Evolutionary conservation across 768 basidiomycete species (phyloP).

Genomic region (Phanerodontia chrysosporium): DNA sequence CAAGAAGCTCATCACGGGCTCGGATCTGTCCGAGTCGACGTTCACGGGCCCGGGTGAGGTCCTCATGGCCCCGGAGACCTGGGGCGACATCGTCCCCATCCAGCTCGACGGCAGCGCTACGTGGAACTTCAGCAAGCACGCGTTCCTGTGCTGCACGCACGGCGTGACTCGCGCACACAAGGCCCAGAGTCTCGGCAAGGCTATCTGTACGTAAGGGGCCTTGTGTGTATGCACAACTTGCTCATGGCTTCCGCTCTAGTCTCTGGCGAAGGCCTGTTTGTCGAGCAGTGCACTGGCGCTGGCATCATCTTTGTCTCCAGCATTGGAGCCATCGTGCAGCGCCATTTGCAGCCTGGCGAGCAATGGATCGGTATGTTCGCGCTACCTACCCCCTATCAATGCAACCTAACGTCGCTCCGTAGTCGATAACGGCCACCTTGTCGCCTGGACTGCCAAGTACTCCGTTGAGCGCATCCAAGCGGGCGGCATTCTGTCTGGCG

Average conservation of each 20-base stretch:
- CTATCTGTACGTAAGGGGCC: slow-evolving; percentile 22
- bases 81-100: slow-evolving; percentile 32
- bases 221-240: not conserved
- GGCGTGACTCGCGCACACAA: slow-evolving; percentile 23
- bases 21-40: slow-evolving; percentile 25
- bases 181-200: slow-evolving; percentile 26
- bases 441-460: slow-evolving; percentile 32
- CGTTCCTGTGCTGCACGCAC: slow-evolving; percentile 26
- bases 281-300: slow-evolving; percentile 20
- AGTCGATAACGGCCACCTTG: slow-evolving; percentile 33
- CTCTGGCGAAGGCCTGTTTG: slow-evolving; percentile 31
- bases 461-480: slow-evolving; percentile 29
- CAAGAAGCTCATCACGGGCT: slow-evolving; percentile 27
- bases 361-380: slow-evolving; percentile 27
- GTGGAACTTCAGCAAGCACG: slow-evolving; percentile 28
- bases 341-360: slow-evolving; percentile 25
- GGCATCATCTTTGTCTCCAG: slow-evolving; percentile 30
- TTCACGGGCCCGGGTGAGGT: slow-evolving; percentile 30
- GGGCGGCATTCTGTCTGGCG: slow-evolving; percentile 25
- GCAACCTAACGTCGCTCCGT: not conserved
- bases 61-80: slow-evolving; percentile 29
- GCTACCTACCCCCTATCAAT: not conserved
- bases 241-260: slow-evolving; percentile 15
- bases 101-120: slow-evolving; percentile 22
- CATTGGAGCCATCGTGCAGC: slow-evolving; percentile 28